Conservation (phyloP, 768 basidiomycete genomes). For the Cystofilobasidium capitatum region DNA sequence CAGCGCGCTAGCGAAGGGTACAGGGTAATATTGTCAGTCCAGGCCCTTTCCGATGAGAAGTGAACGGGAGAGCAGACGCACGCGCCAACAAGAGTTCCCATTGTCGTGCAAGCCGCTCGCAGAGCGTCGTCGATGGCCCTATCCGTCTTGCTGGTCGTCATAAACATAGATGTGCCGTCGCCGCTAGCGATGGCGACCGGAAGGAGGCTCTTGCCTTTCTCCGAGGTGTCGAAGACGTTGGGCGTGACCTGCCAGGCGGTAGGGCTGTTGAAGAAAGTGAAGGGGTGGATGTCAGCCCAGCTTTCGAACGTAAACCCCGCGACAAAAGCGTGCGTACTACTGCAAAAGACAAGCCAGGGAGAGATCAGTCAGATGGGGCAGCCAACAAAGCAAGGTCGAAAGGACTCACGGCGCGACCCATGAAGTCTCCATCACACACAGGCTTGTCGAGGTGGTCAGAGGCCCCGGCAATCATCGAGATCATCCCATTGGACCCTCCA, state of each 20-base stretch:
- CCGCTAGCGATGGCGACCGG: neutral
- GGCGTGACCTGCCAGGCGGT: neutral
- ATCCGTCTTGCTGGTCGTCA: neutral
- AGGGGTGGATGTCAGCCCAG: too few relatives aligned
- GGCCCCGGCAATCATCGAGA: constrained; percentile 29
- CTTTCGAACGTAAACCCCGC: too few relatives aligned
- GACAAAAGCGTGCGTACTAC: too few relatives aligned
- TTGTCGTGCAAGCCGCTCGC: neutral
- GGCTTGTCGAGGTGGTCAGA: constrained; percentile 30
- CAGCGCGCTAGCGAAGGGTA: neutral
- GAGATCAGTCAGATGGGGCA: too few relatives aligned
- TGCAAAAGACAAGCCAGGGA: too few relatives aligned
- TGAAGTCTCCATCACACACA: constrained; percentile 41
- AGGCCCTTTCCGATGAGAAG: too few relatives aligned
- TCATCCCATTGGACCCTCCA: neutral
- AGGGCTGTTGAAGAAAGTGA: neutral
- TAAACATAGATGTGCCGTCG: neutral
- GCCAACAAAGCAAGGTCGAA: too few relatives aligned
- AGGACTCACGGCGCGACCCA: constrained; percentile 36
- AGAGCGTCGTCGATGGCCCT: neutral
- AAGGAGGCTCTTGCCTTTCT: neutral
- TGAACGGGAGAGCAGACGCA: too few relatives aligned
- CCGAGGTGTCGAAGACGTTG: neutral
- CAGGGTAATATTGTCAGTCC: too few relatives aligned
- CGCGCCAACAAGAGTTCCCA: too few relatives aligned